Evolutionary conservation across 768 basidiomycete genomes (phyloP), one percentile per base, ranked within the genome.

Genomic region (Mycena crocata): DNA sequence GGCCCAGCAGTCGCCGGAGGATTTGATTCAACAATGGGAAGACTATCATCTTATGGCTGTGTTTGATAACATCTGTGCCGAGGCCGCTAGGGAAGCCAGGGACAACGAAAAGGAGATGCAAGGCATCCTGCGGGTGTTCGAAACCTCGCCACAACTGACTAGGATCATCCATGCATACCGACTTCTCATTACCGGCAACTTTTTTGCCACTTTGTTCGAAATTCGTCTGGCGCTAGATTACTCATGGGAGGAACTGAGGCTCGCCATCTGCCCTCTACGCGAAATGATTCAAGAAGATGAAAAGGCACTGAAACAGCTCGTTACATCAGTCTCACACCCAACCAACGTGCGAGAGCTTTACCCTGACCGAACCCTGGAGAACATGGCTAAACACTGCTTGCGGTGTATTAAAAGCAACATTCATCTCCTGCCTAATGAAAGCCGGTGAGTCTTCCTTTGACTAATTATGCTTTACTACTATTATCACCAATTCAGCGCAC

Each of bases 1-100:
- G n/a, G n/a, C 21, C 21, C 23, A 39, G 13, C 58, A 45, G 26
- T 14, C 26, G 23, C 59, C 24, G 8, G 8, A 51, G 21, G 59
- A 30, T 24, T 9, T 60, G 19, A 60, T 60, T 15, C 21, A 60
- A n/a, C 59, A 39, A 6, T 60, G 59, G 59, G 59, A 60, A 31
- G 48, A 49, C 34, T 60, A 51, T 30, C 1, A 21, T 1, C 42
- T 50, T 49, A 60, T 60, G 49, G 2, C 1, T 51, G 1, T 32
- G 12, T 39, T 24, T 30, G 46, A 35, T 50, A 1, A 10, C 10
- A 28, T 49, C 5, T 59, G 46, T 45, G 1, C 2, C 2, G 2
- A 24, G n/a, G n/a, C n/a, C 13, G 32, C 31, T 9, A n/a, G 28
- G 35, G 42, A n/a, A 34, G 3, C 10, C 10, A 7, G 6, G 44